phyloP scores from a whole-genome alignment of 352 stramenopile genomes.

The Detonula confervacea region DNA sequence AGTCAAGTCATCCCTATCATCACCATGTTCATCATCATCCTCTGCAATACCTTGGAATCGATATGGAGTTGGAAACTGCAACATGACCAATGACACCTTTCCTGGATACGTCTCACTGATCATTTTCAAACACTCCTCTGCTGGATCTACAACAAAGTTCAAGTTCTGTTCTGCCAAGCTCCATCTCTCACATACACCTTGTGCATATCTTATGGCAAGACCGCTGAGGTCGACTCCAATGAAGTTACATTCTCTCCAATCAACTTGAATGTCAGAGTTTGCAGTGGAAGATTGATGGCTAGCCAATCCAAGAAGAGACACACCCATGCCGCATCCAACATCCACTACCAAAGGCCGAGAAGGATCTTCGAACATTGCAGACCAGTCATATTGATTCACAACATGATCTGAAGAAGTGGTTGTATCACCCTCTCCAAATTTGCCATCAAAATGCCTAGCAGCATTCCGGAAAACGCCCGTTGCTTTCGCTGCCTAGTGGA shows the following conservation, averaged over 20 bases:
- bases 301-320: constrained; percentile 72
- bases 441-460: constrained; percentile 57
- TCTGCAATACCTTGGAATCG: constrained; percentile 33
- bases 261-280: constrained; percentile 27
- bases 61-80: constrained; percentile 81
- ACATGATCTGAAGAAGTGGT: background rate
- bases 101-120: constrained; percentile 66
- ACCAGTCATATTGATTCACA: constrained; percentile 57
- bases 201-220: constrained; percentile 63
- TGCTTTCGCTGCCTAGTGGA: constrained; percentile 74
- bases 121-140: constrained; percentile 58
- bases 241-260: constrained; percentile 71
- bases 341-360: constrained; percentile 71
- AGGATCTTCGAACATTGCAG: constrained; percentile 60
- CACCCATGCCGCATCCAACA: constrained; percentile 78
- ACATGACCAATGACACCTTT: constrained; percentile 54
- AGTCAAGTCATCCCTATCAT: constrained; percentile 2
- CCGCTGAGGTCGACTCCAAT: constrained; percentile 72
- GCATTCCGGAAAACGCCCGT: constrained; percentile 55
- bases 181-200: constrained; percentile 59
- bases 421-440: constrained; percentile 7
- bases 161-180: constrained; percentile 47
- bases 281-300: constrained; percentile 9
- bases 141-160: constrained; percentile 63
- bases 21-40: background rate